Evolutionary conservation across 768 basidiomycete genomes (phyloP), one percentile per base, ranked within the genome.

Genomic region (Rhodotorula babjevae): DNA sequence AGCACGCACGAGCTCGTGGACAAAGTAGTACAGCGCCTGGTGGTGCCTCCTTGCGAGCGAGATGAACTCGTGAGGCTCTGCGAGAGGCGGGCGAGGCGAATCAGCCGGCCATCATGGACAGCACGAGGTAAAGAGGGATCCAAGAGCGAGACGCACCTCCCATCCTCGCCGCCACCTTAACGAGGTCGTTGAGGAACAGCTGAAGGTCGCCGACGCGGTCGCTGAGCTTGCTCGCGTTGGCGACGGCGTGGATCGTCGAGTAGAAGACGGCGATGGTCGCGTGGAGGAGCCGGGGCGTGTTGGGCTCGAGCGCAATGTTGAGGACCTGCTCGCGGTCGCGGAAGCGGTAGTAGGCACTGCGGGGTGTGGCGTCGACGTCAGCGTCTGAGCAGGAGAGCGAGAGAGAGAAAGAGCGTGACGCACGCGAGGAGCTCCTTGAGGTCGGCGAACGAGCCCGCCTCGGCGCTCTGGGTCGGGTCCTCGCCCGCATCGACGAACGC

Each of bases 291-390:
- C 58, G 33, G 0, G 75, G 75, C 29, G 69, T 71, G 58, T 68
- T 64, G 27, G 65, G 19, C 31, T 73, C 75, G 44, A 70, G 33
- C 8, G 64, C 72, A 33, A 76, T 67, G 21, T 46, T 68, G 57
- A 68, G 56, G 9, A 76, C 71, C 55, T 76, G 71, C 46, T 73
- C 60, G 10, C 71, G 71, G 60, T 76, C 75, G 16, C 75, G 61
- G 53, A 68, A 44, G 6, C 65, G 69, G 57, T 69, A 72, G 59
- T 67, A 76, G 11, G 75, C 75, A 5, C 75, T 76, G 53, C 14
- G 14, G 50, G 15, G 25, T 3, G 16, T 14, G 21, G 49, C 21
- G 50, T 23, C 50, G 25, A 1, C 23, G 50, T 25, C 10, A 23
- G 50, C 19, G 8, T 2, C 19, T 21, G 9, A 27, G 10, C 23